Base-by-base conservation (phyloP, 2,329 filamentous ascomycete genomes). In the Fusarium sp. region DNA sequence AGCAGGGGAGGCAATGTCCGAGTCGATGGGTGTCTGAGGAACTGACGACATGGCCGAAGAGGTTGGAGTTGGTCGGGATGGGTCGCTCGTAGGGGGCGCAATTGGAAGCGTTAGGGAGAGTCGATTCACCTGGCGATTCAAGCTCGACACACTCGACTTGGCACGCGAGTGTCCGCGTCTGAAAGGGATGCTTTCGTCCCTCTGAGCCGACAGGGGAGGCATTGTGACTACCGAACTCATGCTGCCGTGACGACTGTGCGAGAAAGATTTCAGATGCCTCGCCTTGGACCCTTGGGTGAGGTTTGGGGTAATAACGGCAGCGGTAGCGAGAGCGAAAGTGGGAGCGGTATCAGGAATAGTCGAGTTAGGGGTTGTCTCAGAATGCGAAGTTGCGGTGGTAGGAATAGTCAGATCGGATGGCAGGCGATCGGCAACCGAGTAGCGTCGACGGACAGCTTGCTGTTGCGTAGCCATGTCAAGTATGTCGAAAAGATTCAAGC, bases 101-200 rank as follows among this genome's bases (percentile, higher is more conserved):
- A 88, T 85, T n/a, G 85, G 85, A 9, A 88, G 76, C 1, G 84
- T 87, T 23, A 88, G 75, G 1, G 85, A 88, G 17, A 88, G 79
- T 49, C 85, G 78, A 69, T 88, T 86, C 25, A 81, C 79, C 61
- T 80, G 80, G 32, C 84, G 78, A 21, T 57, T 57, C 61, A 63
- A 56, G 52, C 61, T 63, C 17, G 83, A 84, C 13, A 82, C 75
- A 23, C 79, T 78, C 6, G 84, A 86, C 14, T 79, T 79, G 13
- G 83, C 84, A 31, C 83, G 81, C 49, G 78, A 76, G 42, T 70
- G 68, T 9, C 80, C 80, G 35, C 82, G 80, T 56, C 60, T 60
- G 37, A 77, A 77, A 38, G 77, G 73, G 13, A 74, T 70, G 9
- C 70, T 69, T 54, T 81, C 78, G 53, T 78, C 78, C 27, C 68